Evolutionary conservation across 2,329 filamentous ascomycete species (phyloP).

Genomic region (Calonectria fujianensis): DNA sequence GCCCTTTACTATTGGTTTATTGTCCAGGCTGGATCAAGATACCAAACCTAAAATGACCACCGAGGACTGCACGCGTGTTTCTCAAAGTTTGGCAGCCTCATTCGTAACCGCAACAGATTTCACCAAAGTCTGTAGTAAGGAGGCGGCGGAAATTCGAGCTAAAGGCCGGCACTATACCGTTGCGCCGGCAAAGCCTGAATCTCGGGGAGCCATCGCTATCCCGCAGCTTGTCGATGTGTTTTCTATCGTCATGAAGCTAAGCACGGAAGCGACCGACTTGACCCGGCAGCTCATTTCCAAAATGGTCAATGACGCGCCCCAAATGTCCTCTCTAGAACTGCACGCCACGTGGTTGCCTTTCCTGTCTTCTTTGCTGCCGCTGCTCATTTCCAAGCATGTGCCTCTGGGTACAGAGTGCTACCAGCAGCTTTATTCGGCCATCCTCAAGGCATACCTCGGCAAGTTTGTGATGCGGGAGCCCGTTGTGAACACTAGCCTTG

Average conservation of each 20-base stretch:
- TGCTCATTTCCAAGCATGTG: constrained; percentile 38
- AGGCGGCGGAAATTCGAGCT: neutral
- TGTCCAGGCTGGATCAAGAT: neutral
- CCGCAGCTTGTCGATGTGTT: constrained; percentile 40
- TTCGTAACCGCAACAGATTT: neutral
- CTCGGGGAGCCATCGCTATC: constrained; percentile 12
- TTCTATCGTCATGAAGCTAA: constrained; percentile 33
- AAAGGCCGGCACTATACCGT: neutral
- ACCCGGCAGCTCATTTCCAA: constrained; percentile 46
- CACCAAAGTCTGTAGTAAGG: neutral
- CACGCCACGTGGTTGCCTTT: constrained; percentile 57
- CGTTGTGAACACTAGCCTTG: constrained; percentile 1
- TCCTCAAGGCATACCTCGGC: constrained; percentile 50
- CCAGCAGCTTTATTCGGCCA: constrained; percentile 49
- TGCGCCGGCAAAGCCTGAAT: neutral
- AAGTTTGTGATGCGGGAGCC: constrained; percentile 51
- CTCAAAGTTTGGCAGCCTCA: neutral
- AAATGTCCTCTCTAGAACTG: constrained; percentile 46
- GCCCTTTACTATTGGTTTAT: neutral
- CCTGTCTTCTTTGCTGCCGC: constrained; percentile 46
- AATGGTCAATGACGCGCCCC: constrained; percentile 39
- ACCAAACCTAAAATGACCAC: neutral
- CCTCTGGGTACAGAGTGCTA: constrained; percentile 45
- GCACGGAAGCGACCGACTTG: constrained; percentile 44
- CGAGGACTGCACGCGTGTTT: neutral